Percentiles rank a stretch among this genome's conserved stretches.
These are phyloP conservation scores for Platanthera zijinensis DNA, from an alignment of 106 monocot genomes.

Conservation along the genomic window DNA sequence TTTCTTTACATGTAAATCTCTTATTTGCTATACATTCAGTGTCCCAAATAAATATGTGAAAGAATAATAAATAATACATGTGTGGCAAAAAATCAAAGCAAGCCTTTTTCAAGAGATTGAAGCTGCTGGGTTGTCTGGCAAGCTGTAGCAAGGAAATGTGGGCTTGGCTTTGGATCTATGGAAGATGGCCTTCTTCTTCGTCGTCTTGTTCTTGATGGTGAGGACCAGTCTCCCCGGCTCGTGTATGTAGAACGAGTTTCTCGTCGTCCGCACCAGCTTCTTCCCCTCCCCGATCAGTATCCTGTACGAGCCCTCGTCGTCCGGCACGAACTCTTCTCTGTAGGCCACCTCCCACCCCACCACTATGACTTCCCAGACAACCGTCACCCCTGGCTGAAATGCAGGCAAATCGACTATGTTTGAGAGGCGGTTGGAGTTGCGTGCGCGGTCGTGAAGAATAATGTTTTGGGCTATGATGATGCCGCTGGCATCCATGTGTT, in stretches of 20 bases:
- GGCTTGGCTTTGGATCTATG: constrained; percentile 54
- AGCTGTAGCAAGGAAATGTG: constrained; percentile 43
- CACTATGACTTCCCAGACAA: constrained; percentile 58
- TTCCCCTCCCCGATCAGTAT: constrained; percentile 51
- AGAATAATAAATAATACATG: not conserved
- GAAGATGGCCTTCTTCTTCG: constrained; percentile 46
- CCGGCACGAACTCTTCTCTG: constrained; percentile 69
- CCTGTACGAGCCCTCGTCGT: constrained; percentile 64
- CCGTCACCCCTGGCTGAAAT: constrained; percentile 50
- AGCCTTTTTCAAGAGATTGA: too few species aligned
- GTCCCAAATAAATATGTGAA: not conserved
- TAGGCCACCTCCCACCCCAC: constrained; percentile 69
- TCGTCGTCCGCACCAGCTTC: constrained; percentile 35
- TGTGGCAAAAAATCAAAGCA: too few species aligned
- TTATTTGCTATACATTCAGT: not conserved
- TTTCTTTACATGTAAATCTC: too few species aligned
- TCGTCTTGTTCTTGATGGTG: constrained; percentile 39
- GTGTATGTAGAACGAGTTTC: constrained; percentile 62
- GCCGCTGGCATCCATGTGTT: too few species aligned
- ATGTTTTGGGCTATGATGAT: too few species aligned
- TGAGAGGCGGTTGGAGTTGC: too few species aligned
- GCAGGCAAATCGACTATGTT: not conserved
- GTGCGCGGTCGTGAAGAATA: too few species aligned
- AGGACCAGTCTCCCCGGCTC: constrained; percentile 64
- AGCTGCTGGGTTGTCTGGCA: not conserved